Base-by-base conservation (phyloP, 208 protist genomes). In the Acanthamoeba triangularis region DNA sequence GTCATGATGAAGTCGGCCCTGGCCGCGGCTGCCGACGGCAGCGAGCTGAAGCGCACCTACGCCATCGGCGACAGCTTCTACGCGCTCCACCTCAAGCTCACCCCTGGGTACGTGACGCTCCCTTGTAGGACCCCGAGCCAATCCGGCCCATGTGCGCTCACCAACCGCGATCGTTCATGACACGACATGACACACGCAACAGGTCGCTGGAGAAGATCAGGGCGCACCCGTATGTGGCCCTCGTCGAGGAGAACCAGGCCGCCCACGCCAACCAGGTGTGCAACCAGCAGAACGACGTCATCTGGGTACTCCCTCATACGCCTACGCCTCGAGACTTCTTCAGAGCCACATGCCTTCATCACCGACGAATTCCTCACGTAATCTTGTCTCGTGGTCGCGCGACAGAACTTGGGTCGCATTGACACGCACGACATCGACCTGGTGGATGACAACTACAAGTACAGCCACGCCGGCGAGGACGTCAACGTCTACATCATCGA, bases 401-500 rank as follows among this genome's bases (percentile, higher is more conserved):
- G 30, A 41, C n/a, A 90, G 80, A 90, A 90, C 52, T 67, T 95
- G 65, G 92, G 10, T 54, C 49, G 92, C 23, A 72, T 95, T 11
- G 56, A 95, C 76, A 65, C 49, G 7, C 92, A 69, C 92, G 35
- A 87, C 74, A 65, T 87, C 30, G 92, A 95, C 20, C 67, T 95
- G 14, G 74, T 87, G n/a, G 92, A 87, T 33, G 74, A 95, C n/a
- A 20, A 88, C 56, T 87, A 72, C 92, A 16, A 87, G 28, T 88
- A 88, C 54, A 49, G 74, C 41, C 23, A 47, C 23, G 33, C 52
- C 35, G 94, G 82, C 2, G 7, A 93, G 41, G 84, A 35, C 80
- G 69, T 95, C 35, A 59, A 95, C 74, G 94, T 80, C 82, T 95
- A 95, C 84, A 37, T 95, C 35, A 63, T 95, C 49, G 94, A 95